phyloP scores from a whole-genome alignment of 225 moss, liverwort and hornwort genomes.

The Sphagnum contortum region DNA sequence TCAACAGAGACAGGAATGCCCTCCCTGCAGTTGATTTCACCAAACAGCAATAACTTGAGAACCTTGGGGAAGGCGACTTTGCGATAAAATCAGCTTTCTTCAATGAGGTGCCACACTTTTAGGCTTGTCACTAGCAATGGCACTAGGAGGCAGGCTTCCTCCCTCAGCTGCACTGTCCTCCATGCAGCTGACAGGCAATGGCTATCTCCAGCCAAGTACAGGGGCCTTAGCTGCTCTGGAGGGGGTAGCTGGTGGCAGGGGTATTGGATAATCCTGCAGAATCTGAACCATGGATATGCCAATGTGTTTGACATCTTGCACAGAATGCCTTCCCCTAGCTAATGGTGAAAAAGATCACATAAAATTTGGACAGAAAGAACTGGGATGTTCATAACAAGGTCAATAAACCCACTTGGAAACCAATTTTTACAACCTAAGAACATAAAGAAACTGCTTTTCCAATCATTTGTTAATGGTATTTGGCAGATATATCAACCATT shows the following conservation, averaged over 20 bases:
- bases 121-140: conserved; percentile 25
- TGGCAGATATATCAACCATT: no score
- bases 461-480: no score
- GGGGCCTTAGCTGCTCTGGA: conserved; percentile 7
- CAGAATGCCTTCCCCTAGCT: no score
- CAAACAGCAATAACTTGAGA: conserved; percentile 24
- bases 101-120: conserved; percentile 36
- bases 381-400: no score
- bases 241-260: neutral
- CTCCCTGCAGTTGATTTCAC: conserved; percentile 33
- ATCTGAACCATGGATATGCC: conserved; percentile 4
- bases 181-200: conserved; percentile 40
- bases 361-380: no score
- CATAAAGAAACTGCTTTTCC: no score
- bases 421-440: no score
- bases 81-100: conserved; percentile 25
- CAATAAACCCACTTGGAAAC: no score
- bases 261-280: conserved; percentile 15
- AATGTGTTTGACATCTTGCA: no score
- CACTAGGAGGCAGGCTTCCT: conserved; percentile 12
- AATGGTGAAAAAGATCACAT: no score
- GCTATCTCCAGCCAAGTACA: conserved; percentile 33
- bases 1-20: conserved; percentile 20
- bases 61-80: conserved; percentile 27
- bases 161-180: conserved; percentile 23